Conservation (phyloP, 495 filamentous ascomycete species). For the Aspergillus egyptiacus region DNA sequence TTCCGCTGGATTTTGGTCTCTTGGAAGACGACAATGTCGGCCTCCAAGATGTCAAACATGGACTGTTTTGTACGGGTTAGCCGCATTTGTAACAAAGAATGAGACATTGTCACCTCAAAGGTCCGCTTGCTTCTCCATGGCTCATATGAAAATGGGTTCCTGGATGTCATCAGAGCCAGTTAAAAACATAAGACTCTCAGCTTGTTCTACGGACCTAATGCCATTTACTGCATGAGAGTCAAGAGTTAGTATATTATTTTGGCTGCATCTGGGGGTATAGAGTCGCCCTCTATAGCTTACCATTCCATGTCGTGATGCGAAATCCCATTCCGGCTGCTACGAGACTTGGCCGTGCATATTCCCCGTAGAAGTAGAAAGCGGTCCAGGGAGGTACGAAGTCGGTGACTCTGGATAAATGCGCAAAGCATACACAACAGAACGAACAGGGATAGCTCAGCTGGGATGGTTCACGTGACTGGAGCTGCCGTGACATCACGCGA, state of each 20-base stretch:
- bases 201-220: conserved; percentile 57
- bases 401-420: conserved; percentile 3
- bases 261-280: neutral
- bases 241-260: conserved; percentile 5
- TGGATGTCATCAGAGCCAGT: conserved; percentile 19
- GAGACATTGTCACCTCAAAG: conserved; percentile 55
- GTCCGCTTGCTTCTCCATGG: conserved; percentile 86
- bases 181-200: neutral
- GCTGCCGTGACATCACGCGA: conserved; percentile 30
- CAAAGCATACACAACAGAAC: too few species aligned
- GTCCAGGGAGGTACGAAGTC: neutral
- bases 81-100: neutral
- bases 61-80: conserved; percentile 37
- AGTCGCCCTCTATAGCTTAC: conserved; percentile 36
- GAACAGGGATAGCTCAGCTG: neutral
- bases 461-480: conserved; percentile 24
- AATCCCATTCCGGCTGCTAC: conserved; percentile 53
- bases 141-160: conserved; percentile 91
- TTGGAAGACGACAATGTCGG: conserved; percentile 92
- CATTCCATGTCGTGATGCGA: conserved; percentile 89
- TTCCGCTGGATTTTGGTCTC: conserved; percentile 96
- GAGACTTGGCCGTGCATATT: conserved; percentile 17
- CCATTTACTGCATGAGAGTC: conserved; percentile 67
- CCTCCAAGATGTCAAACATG: conserved; percentile 93
- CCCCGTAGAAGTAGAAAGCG: neutral